Conservation (phyloP, 1,284 basidiomycete genomes). For the Spongispora temasekensis region DNA sequence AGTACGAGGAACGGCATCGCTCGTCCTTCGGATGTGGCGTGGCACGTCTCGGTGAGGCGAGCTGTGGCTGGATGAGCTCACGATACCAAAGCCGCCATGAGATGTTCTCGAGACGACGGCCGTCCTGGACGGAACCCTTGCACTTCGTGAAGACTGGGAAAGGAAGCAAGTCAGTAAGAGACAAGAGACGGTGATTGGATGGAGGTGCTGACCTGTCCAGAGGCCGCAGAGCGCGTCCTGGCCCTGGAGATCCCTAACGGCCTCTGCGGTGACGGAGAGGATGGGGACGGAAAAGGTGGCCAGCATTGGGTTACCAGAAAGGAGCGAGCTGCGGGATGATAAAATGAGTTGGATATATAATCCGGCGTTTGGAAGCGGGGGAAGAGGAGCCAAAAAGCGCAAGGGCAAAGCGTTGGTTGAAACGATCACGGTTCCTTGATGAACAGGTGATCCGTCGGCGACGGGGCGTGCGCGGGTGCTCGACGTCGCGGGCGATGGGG, state of each 20-base stretch:
- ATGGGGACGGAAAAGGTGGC: constrained; percentile 58
- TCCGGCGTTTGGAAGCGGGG: constrained; percentile 14
- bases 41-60: constrained; percentile 34
- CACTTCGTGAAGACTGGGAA: constrained; percentile 79
- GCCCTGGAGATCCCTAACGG: constrained; percentile 64
- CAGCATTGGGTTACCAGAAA: constrained; percentile 42
- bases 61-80: constrained; percentile 47
- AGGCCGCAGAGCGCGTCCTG: constrained; percentile 61
- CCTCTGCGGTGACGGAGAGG: constrained; percentile 62
- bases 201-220: constrained; percentile 55
- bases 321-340: constrained; percentile 1
- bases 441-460: constrained; percentile 23
- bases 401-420: constrained; percentile 10
- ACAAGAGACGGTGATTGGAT: constrained; percentile 4
- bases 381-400: constrained; percentile 19
- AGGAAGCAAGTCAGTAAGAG: too few species aligned
- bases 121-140: constrained; percentile 76
- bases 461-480: background rate
- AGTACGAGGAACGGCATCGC: constrained; percentile 27
- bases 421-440: constrained; percentile 32
- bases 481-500: constrained; percentile 17
- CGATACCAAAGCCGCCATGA: constrained; percentile 85
- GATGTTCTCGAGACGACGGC: constrained; percentile 79
- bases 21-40: constrained; percentile 28
- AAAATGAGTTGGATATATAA: constrained; percentile 26